Evolutionary conservation across 176 grass and related monocot genomes (phyloP).

Genomic region (Calamus simplicifolius): DNA sequence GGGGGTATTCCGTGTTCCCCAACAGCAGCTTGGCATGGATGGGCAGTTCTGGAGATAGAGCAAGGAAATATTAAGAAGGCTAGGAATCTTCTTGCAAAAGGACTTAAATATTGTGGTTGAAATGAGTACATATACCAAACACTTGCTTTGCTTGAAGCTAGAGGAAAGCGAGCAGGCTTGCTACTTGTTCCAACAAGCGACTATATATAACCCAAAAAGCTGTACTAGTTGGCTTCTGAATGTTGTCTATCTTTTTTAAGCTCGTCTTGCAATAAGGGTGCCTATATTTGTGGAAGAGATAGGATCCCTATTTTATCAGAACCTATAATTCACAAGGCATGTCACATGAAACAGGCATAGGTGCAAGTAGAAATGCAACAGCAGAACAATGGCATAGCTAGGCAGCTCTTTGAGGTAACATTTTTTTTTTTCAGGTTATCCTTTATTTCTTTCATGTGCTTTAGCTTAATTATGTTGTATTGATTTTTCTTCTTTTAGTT

Average conservation of each 20-base stretch:
- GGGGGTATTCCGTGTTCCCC: no score
- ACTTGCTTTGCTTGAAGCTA: constrained; percentile 94
- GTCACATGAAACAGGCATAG: constrained; percentile 76
- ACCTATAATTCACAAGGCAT: constrained; percentile 1
- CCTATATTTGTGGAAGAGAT: no score
- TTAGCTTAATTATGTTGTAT: constrained; percentile 1
- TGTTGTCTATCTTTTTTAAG: constrained; percentile 25
- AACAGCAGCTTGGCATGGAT: constrained; percentile 99
- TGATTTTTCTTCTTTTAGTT: not conserved
- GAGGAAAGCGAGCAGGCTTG: constrained; percentile 68
- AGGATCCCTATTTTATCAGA: no score
- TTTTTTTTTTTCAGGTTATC: constrained; percentile 32
- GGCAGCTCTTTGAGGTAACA: constrained; percentile 94
- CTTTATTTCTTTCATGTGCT: constrained; percentile 1
- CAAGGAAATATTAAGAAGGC: constrained; percentile 92
- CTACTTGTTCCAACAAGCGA: constrained; percentile 76
- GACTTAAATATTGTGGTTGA: constrained; percentile 76
- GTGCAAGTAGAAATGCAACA: constrained; percentile 90
- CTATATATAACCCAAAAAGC: constrained; percentile 84
- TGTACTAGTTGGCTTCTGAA: constrained; percentile 98
- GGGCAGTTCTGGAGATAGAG: constrained; percentile 94
- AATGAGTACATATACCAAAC: constrained; percentile 99
- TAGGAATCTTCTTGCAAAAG: constrained; percentile 87
- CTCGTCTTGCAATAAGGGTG: not conserved
- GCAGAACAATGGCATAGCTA: constrained; percentile 62